Percentiles rank a stretch among this genome's conserved stretches.
Conservation (phyloP, 192 early-diverging fungal genomes). For the Allomyces arbusculus region DNA sequence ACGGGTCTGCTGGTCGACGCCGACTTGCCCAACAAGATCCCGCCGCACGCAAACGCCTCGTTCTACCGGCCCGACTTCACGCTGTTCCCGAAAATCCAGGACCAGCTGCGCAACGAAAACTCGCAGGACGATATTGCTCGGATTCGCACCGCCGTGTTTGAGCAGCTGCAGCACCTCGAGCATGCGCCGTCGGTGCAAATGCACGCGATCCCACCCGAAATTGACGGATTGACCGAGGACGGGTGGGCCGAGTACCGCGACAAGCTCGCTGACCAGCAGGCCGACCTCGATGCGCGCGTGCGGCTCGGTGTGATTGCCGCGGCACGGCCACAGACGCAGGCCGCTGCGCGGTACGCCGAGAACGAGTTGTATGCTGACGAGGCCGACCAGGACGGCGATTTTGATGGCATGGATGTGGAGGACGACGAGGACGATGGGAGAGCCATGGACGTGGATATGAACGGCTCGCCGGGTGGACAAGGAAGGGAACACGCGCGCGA, state of each 20-base stretch:
- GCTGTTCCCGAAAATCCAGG: neutral
- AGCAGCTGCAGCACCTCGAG: constrained; percentile 68
- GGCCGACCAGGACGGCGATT: neutral
- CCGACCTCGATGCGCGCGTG: neutral
- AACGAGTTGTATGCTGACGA: neutral
- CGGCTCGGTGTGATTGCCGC: neutral
- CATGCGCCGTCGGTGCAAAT: constrained; percentile 90
- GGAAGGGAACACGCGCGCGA: no score
- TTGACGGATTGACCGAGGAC: constrained; percentile 24
- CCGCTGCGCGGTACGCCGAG: neutral
- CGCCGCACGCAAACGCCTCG: neutral
- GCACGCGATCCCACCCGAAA: constrained; percentile 60
- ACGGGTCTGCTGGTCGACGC: constrained; percentile 54
- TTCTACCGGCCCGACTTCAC: neutral
- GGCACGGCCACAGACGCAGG: neutral
- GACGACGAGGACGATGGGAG: constrained; percentile 31
- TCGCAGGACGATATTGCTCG: neutral
- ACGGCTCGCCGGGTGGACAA: no score
- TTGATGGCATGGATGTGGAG: no score
- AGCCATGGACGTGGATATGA: constrained; percentile 17
- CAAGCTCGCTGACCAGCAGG: neutral
- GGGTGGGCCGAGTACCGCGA: neutral
- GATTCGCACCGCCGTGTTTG: constrained; percentile 29
- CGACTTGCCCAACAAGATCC: constrained; percentile 12
- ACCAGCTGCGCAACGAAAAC: neutral